Percentiles rank a stretch among this genome's conserved stretches.
Conservation (phyloP, 768 basidiomycete genomes). For the Termitomyces sp. region DNA sequence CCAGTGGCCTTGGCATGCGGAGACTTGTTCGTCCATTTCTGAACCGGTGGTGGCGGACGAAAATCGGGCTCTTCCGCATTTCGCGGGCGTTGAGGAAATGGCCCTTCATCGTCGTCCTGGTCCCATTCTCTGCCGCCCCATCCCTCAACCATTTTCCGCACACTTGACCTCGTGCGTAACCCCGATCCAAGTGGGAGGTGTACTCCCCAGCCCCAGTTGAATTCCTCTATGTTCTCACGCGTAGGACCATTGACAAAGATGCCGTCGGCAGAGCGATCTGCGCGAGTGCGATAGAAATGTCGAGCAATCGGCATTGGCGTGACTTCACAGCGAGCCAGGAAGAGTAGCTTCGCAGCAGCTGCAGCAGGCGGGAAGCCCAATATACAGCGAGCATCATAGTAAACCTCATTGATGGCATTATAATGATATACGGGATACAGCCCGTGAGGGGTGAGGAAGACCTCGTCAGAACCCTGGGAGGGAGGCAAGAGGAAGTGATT, state of each 20-base stretch:
- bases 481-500: constrained; percentile 57
- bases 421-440: constrained; percentile 45
- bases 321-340: constrained; percentile 56
- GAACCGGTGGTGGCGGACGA: not conserved
- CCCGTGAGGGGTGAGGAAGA: constrained; percentile 39
- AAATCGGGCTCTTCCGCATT: not conserved
- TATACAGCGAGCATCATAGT: constrained; percentile 29
- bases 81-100: constrained; percentile 3
- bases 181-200: constrained; percentile 23
- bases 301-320: constrained; percentile 42
- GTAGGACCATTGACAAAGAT: constrained; percentile 39
- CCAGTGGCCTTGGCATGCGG: constrained; percentile 11
- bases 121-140: constrained; percentile 4
- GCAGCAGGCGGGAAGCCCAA: constrained; percentile 46
- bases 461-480: constrained; percentile 15
- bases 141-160: constrained; percentile 1
- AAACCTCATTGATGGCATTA: constrained; percentile 23
- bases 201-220: constrained; percentile 43
- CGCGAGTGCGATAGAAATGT: constrained; percentile 32
- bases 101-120: not conserved
- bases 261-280: constrained; percentile 21
- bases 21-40: constrained; percentile 19
- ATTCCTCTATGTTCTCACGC: constrained; percentile 57
- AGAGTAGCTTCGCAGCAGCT: constrained; percentile 61
- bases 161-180: not conserved